Evolutionary conservation across 306 rosid species (phyloP), one percentile per base, ranked within the genome.

Genomic region (Cicer bijugum): DNA sequence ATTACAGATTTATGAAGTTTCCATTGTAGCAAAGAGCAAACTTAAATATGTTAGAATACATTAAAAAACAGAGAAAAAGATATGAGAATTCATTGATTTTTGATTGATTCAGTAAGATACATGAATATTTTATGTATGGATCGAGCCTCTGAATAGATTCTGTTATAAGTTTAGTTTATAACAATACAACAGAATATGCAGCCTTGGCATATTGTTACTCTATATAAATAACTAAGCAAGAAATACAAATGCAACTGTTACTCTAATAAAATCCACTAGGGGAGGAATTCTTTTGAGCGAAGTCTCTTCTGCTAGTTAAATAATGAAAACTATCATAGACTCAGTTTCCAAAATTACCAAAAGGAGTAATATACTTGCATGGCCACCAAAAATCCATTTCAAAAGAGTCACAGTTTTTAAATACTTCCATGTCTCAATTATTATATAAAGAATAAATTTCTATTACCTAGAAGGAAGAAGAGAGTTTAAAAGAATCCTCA

Each of bases 21-120:
- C 45, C 43, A 20, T 12, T 47, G 61, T 40, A 75, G 52, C 45
- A 50, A 67, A 42, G 58, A 74, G 67, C 12, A 20, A 40, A 53
- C 59, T 46, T 12, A 57, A 35, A 38, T 62, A 42, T 62, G 46
- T 6, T n/a, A 62, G 47, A 62, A 16, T 14, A 6, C 20, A 6
- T 50, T n/a, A n/a, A 6, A n/a, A 6, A 50, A 28, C 33, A 28
- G 33, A 28, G 4, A 48, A 14, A 50, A n/a, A 4, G 14, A 6
- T n/a, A 8, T n/a, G 20, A 50, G 19, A 50, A 6, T 50, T 14
- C 9, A 14, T 14, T 28, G 33, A 28, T 4, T 28, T 28, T 50
- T 46, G 12, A 46, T 46, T 46, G 51, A 46, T 46, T 46, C 15
- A 48, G 55, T n/a, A 14, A 50, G 56, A 14, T 50, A 6, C 9